Conservation (phyloP, 2,329 filamentous ascomycete genomes). For the Sclerotinia borealis region DNA sequence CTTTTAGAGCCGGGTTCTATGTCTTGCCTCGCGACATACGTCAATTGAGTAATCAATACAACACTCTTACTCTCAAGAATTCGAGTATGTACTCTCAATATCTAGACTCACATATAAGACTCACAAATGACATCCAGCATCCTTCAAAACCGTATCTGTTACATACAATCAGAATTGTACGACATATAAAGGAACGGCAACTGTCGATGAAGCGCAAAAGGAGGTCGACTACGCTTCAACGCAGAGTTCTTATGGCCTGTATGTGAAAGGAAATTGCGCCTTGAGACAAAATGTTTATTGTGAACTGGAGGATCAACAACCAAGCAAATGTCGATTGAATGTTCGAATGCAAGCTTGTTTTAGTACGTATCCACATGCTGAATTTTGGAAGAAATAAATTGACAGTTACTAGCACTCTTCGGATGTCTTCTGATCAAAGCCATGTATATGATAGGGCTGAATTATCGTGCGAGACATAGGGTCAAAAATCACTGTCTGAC, state of each 20-base stretch:
- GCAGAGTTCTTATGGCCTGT: neutral
- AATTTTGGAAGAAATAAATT: neutral
- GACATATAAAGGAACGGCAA: neutral
- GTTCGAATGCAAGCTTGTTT: constrained; percentile 23
- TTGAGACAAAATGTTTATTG: neutral
- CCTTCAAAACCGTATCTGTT: constrained; percentile 15
- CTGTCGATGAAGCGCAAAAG: neutral
- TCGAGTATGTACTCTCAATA: neutral
- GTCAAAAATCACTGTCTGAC: constrained; percentile 20
- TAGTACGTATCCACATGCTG: neutral
- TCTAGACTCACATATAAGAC: neutral
- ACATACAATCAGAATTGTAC: constrained; percentile 14
- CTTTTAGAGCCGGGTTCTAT: constrained; percentile 17
- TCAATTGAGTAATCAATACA: constrained; percentile 1
- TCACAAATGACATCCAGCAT: constrained; percentile 2
- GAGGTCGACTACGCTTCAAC: neutral
- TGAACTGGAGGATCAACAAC: constrained; percentile 1
- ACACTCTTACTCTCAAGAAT: constrained; percentile 5
- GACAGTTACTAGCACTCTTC: constrained; percentile 5
- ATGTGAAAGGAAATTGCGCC: constrained; percentile 6
- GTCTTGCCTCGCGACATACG: constrained; percentile 9
- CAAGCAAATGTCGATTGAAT: constrained; percentile 18
- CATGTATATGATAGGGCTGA: constrained; percentile 21
- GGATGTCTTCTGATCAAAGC: constrained; percentile 23
- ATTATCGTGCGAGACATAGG: constrained; percentile 13